Base-by-base conservation (phyloP, 1,284 basidiomycete species). In the Baeospora myosura region DNA sequence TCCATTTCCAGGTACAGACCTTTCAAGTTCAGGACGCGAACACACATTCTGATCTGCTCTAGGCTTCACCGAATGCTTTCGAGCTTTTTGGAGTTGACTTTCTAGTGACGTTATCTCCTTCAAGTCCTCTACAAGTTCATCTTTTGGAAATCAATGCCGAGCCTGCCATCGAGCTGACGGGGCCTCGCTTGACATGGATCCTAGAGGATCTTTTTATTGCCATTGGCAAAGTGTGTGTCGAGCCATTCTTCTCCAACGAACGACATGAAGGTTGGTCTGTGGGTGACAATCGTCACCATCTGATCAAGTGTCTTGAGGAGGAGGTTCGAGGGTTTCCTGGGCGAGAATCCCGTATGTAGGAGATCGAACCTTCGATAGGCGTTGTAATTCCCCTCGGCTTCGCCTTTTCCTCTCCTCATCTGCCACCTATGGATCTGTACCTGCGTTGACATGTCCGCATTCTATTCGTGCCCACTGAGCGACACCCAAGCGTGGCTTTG, bases 11-110 rank as follows among this genome's bases (percentile, higher is more conserved):
- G 71, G 88, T 81, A 55, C 34, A 28, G 21, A 10, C 1, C n/a
- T 12, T 42, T 24, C 14, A 14, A 32, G 7, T 24, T 22, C 42
- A 17, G 11, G 16, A 12, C 5, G 14, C 31, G 5, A 21, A 21
- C 21, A 14, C 33, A 25, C 2, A 32, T 32, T 38, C 41, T 16
- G 18, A 42, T 16, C 10, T 31, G 26, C 43, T 50, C 36, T 58
- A 96, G 86, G 74, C 87, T 1, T 62, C 92, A 42, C 87, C 90
- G 0, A 97, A 98, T 56, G 89, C 89, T 0, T 98, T 97, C 56
- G 96, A 98, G 61, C 76, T 98, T 8, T 98, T 87, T 56, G 95
- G 95, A 0, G 76, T 91, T 7, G 95, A 98, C 59, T 84, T 98
- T 48, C 65, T 98, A 11, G 76, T 97, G 22, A 78, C 80, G 4